Percentiles rank a stretch among this genome's conserved stretches.
Evolutionary conservation across 805 yeast genomes (phyloP).

Genomic region (Candida germanica): DNA sequence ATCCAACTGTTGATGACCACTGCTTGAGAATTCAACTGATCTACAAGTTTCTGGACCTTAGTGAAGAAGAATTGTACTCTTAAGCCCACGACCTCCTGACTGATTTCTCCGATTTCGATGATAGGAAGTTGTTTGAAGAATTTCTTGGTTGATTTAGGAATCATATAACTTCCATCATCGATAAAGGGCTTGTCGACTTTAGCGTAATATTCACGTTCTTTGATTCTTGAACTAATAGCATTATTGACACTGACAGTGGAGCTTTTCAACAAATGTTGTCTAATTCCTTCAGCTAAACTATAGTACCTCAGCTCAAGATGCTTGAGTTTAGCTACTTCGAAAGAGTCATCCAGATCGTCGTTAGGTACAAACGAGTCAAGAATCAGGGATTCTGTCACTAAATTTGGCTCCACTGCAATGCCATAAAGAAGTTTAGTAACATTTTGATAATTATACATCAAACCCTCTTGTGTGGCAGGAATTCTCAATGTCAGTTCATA

Average conservation of each 20-base stretch:
- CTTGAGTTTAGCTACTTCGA: slow-evolving; percentile 14
- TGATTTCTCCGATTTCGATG: slow-evolving; percentile 17
- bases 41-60: slow-evolving; percentile 17
- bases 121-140: slow-evolving; percentile 29
- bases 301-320: slow-evolving; percentile 29
- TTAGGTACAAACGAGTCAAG: neutral
- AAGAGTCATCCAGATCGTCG: slow-evolving; percentile 1
- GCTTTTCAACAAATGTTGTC: slow-evolving; percentile 30
- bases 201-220: slow-evolving; percentile 17
- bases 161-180: slow-evolving; percentile 28
- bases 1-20: slow-evolving; percentile 51
- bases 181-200: slow-evolving; percentile 9
- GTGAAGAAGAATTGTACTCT: slow-evolving; percentile 19
- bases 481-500: neutral
- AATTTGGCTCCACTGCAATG: neutral
- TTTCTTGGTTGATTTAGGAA: slow-evolving; percentile 34
- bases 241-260: slow-evolving; percentile 27
- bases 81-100: slow-evolving; percentile 18
- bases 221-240: slow-evolving; percentile 23
- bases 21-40: slow-evolving; percentile 51
- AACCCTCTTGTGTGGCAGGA: neutral
- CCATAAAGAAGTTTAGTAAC: slow-evolving; percentile 1
- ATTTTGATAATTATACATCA: neutral
- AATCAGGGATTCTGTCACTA: slow-evolving; percentile 1
- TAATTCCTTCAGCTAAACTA: slow-evolving; percentile 32